Percentiles rank a stretch among this genome's conserved stretches.
These are phyloP conservation scores for Straminergon stramineum DNA, from an alignment of 225 moss, liverwort and hornwort genomes.

Conservation along the genomic window DNA sequence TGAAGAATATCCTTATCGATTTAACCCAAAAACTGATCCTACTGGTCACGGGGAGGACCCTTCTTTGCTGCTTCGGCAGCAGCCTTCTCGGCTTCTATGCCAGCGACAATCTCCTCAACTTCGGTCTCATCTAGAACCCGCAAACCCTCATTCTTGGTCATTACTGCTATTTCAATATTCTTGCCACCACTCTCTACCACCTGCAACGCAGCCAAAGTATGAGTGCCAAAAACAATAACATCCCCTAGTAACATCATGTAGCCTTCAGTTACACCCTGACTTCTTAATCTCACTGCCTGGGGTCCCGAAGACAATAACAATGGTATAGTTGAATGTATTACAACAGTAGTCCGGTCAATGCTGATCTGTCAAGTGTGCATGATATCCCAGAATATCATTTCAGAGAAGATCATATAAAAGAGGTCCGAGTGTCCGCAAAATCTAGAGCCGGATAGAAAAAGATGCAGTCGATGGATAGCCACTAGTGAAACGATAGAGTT, in stretches of 20 bases:
- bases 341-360: not conserved
- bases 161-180: slow-evolving; percentile 95
- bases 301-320: not conserved
- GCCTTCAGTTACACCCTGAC: not conserved
- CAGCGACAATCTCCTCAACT: slow-evolving; percentile 89
- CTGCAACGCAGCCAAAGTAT: slow-evolving; percentile 28
- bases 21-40: slow-evolving; percentile 11
- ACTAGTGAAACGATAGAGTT: not conserved
- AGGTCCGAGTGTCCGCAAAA: not conserved
- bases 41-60: slow-evolving; percentile 75
- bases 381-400: not conserved
- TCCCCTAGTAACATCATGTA: not conserved
- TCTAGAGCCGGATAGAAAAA: not conserved
- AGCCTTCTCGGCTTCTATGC: slow-evolving; percentile 94
- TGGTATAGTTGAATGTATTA: not conserved
- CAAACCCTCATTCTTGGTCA: slow-evolving; percentile 78
- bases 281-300: not conserved
- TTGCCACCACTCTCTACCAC: slow-evolving; percentile 98
- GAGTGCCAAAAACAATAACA: not conserved
- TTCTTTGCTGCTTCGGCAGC: slow-evolving; percentile 97
- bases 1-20: slow-evolving; percentile 8
- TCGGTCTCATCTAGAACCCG: slow-evolving; percentile 82
- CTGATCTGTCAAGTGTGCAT: not conserved
- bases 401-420: not conserved
- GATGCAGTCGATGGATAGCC: not conserved